Conservation (phyloP, 2,329 filamentous ascomycete genomes). For the Tolypocladium sp. region DNA sequence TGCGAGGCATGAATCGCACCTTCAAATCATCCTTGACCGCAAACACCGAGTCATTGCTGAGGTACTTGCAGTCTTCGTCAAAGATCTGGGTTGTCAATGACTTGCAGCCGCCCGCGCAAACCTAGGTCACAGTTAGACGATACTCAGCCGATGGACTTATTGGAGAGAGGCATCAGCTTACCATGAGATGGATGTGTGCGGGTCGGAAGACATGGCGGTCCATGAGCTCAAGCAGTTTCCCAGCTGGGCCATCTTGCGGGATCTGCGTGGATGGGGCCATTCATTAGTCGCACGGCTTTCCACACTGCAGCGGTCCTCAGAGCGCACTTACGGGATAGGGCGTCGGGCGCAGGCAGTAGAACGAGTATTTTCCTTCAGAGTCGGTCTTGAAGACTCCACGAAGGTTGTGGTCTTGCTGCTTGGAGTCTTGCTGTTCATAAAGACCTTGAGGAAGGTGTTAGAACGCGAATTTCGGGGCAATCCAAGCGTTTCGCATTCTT, state of each 20-base stretch:
- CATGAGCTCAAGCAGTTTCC: slow-evolving; percentile 40
- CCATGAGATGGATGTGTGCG: slow-evolving; percentile 52
- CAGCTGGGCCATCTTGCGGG: slow-evolving; percentile 42
- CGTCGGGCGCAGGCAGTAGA: slow-evolving; percentile 53
- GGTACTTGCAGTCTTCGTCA: slow-evolving; percentile 54
- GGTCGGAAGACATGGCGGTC: slow-evolving; percentile 49
- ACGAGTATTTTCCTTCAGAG: slow-evolving; percentile 50
- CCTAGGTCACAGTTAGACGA: slow-evolving; percentile 10
- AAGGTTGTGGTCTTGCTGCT: slow-evolving; percentile 65
- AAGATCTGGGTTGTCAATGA: slow-evolving; percentile 68
- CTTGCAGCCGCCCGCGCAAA: slow-evolving; percentile 49
- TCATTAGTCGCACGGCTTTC: background rate
- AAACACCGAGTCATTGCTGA: slow-evolving; percentile 43
- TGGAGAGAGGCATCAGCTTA: slow-evolving; percentile 10
- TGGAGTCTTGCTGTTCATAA: slow-evolving; percentile 65
- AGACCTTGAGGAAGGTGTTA: slow-evolving; percentile 19
- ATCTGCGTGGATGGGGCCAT: slow-evolving; percentile 9
- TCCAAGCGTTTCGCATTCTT: slow-evolving; percentile 6
- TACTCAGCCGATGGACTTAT: background rate
- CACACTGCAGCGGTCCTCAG: background rate
- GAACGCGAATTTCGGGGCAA: rapidly evolving
- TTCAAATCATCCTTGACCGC: slow-evolving; percentile 43
- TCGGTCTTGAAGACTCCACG: slow-evolving; percentile 65
- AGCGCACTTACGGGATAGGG: slow-evolving; percentile 33
- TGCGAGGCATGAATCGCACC: slow-evolving; percentile 28